phyloP scores from a whole-genome alignment of 257 asterid genomes.

The Apocynum venetum region DNA sequence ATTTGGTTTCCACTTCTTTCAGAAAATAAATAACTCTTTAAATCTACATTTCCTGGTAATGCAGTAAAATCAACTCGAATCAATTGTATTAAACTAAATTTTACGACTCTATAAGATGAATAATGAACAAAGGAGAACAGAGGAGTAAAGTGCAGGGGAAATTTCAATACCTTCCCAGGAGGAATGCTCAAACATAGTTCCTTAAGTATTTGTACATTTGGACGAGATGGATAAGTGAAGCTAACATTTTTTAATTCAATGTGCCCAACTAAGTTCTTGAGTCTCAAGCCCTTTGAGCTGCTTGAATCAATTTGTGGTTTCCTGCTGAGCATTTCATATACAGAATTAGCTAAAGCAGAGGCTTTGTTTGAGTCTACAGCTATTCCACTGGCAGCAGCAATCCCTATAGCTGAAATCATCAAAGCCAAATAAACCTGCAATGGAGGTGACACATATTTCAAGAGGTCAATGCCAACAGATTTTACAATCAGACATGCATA shows the following conservation, averaged over 20 bases:
- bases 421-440: conserved; percentile 26
- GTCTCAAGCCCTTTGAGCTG: conserved; percentile 12
- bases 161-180: conserved; percentile 20
- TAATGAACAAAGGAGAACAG: background rate
- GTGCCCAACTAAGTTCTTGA: conserved; percentile 14
- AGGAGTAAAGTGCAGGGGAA: background rate
- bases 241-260: conserved; percentile 20
- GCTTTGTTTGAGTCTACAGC: conserved; percentile 15
- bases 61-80: background rate
- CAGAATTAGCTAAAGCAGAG: conserved; percentile 14
- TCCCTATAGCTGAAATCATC: conserved; percentile 20
- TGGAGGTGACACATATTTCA: background rate
- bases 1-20: too few relatives aligned
- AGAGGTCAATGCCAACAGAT: background rate
- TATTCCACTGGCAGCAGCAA: conserved; percentile 17
- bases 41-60: too few relatives aligned
- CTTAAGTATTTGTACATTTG: conserved; percentile 17
- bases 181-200: conserved; percentile 24
- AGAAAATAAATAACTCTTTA: too few relatives aligned
- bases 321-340: conserved; percentile 22
- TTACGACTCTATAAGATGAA: background rate
- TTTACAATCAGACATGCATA: background rate
- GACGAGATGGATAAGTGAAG: conserved; percentile 21
- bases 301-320: conserved; percentile 24
- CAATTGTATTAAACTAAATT: background rate